Conservation (phyloP, 1,139 yeast species). For the Candida smagusa region DNA sequence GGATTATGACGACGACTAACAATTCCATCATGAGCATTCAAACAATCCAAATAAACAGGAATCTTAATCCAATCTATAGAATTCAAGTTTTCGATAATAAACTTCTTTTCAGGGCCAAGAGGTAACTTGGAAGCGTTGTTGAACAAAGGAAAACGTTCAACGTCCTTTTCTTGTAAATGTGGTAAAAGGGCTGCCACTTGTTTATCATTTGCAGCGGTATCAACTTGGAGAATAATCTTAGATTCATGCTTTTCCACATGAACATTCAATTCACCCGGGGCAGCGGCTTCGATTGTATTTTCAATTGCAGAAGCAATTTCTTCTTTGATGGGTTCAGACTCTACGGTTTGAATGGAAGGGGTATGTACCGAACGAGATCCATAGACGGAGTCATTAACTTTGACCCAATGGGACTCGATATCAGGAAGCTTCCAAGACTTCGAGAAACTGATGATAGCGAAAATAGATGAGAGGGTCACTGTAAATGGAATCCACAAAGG, state of each 20-base stretch:
- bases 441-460: slow-evolving; percentile 35
- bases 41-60: slow-evolving; percentile 60
- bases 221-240: slow-evolving; percentile 15
- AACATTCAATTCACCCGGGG: slow-evolving; percentile 7
- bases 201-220: slow-evolving; percentile 26
- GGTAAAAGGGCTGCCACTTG: slow-evolving; percentile 17
- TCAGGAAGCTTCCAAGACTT: slow-evolving; percentile 30
- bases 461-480: slow-evolving; percentile 36
- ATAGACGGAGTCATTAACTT: slow-evolving; percentile 32
- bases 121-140: slow-evolving; percentile 28
- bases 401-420: slow-evolving; percentile 31
- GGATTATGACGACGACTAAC: slow-evolving; percentile 66
- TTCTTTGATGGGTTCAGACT: slow-evolving; percentile 22
- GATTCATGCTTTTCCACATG: slow-evolving; percentile 10
- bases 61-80: slow-evolving; percentile 61
- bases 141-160: slow-evolving; percentile 29
- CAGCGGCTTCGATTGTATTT: slow-evolving; percentile 32
- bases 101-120: slow-evolving; percentile 37
- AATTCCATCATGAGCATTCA: slow-evolving; percentile 73
- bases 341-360: too few species aligned
- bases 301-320: slow-evolving; percentile 38
- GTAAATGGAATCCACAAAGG: slow-evolving; percentile 57
- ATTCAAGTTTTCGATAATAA: slow-evolving; percentile 51
- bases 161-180: slow-evolving; percentile 17
- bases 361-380: slow-evolving; percentile 15